These are phyloP conservation scores for Gamsiella multidivaricata DNA, from an alignment of 192 early-diverging fungal species.

Conservation along the genomic window DNA sequence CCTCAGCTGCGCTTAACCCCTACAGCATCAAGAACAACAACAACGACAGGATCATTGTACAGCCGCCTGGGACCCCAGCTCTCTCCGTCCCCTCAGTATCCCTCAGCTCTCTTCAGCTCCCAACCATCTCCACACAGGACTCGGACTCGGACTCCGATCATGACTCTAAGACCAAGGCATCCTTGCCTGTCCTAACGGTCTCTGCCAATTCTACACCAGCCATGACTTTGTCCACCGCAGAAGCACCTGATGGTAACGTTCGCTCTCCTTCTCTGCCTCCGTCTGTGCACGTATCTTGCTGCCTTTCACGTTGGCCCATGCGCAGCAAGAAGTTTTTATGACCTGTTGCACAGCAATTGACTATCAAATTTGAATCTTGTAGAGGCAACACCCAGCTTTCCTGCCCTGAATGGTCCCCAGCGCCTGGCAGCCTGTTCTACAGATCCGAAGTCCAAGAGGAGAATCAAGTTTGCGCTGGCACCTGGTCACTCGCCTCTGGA, in stretches of 20 bases:
- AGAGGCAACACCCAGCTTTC: slow-evolving; percentile 44
- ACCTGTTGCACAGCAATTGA: no score
- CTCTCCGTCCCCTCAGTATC: slow-evolving; percentile 22
- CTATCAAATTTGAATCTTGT: no score
- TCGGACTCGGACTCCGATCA: slow-evolving; percentile 26
- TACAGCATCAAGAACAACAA: slow-evolving; percentile 18
- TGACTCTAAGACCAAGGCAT: slow-evolving; percentile 17
- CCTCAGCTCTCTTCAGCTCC: slow-evolving; percentile 24
- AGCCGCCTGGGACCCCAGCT: neutral
- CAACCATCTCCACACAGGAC: slow-evolving; percentile 4
- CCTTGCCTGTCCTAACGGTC: slow-evolving; percentile 1
- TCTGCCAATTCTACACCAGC: slow-evolving; percentile 6
- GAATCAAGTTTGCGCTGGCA: slow-evolving; percentile 80
- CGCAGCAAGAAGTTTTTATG: slow-evolving; percentile 10
- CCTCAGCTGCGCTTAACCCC: neutral
- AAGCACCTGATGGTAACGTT: slow-evolving; percentile 34
- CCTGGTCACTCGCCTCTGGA: slow-evolving; percentile 92
- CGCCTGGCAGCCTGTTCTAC: slow-evolving; percentile 48
- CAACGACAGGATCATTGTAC: slow-evolving; percentile 33
- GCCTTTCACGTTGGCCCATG: neutral
- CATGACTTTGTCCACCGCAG: slow-evolving; percentile 43
- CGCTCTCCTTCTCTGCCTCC: neutral
- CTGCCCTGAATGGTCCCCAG: slow-evolving; percentile 50
- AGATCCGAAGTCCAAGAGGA: slow-evolving; percentile 50
- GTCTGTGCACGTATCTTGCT: neutral